These are phyloP conservation scores for Mycena belliarum DNA, from an alignment of 768 basidiomycete genomes.

Conservation along the genomic window DNA sequence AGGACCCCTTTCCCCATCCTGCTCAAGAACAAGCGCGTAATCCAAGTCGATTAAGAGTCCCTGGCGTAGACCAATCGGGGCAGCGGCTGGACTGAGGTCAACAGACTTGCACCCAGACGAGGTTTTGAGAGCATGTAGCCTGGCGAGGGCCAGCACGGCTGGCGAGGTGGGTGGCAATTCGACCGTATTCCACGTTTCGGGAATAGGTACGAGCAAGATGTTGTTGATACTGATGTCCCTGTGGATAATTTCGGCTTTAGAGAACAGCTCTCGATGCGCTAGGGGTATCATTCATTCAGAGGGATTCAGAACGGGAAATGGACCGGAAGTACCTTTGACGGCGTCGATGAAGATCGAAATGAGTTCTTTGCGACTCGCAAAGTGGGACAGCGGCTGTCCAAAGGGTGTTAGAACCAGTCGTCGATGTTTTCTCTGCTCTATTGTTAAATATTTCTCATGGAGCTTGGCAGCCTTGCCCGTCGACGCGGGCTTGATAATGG, in stretches of 20 bases:
- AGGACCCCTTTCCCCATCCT: neutral
- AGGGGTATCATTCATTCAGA: neutral
- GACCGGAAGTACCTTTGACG: neutral
- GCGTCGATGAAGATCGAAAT: conserved; percentile 5
- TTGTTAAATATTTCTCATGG: neutral
- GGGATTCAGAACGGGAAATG: neutral
- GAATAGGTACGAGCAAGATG: neutral
- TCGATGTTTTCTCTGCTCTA: neutral
- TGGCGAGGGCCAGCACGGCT: neutral
- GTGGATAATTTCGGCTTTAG: neutral
- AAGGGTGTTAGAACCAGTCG: conserved; percentile 6
- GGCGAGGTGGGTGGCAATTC: neutral
- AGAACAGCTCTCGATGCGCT: conserved; percentile 6
- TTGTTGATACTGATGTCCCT: conserved; percentile 11
- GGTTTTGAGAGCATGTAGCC: neutral
- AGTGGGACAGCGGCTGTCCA: neutral
- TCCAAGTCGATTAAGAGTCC: conserved; percentile 7
- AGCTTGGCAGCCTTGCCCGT: neutral
- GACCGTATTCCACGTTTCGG: neutral
- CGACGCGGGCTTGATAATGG: neutral
- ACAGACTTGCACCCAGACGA: neutral
- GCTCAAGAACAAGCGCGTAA: neutral
- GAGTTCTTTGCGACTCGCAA: neutral
- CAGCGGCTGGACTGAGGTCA: no score
- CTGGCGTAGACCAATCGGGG: neutral